phyloP scores from a whole-genome alignment of 345 rosid species.

The Kandelia obovata region DNA sequence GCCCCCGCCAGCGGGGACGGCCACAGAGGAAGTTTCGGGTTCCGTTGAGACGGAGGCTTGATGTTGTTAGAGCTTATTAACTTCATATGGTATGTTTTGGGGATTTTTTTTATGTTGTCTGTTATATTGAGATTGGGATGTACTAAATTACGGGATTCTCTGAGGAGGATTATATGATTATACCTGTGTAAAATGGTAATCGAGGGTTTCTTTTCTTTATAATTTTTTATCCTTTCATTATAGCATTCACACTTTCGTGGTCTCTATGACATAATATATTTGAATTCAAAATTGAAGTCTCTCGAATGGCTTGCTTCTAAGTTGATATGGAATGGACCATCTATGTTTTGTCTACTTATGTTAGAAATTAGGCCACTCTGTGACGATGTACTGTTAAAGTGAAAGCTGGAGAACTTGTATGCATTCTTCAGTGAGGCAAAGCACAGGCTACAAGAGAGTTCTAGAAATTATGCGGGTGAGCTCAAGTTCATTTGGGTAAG shows the following conservation, averaged over 20 bases:
- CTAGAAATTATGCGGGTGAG: too few species aligned
- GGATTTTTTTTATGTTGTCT: slow-evolving; percentile 17
- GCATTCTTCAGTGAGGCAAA: too few species aligned
- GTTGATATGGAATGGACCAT: too few species aligned
- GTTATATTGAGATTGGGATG: slow-evolving; percentile 31
- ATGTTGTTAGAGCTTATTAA: slow-evolving; percentile 30
- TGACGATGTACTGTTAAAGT: too few species aligned
- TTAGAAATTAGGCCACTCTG: too few species aligned
- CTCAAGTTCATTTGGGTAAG: too few species aligned
- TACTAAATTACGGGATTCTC: slow-evolving; percentile 34
- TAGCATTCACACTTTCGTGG: neutral
- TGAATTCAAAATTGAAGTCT: too few species aligned
- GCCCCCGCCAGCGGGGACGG: slow-evolving; percentile 2
- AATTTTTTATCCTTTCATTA: neutral
- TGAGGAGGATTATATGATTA: slow-evolving; percentile 1
- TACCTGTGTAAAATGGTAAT: slow-evolving; percentile 2
- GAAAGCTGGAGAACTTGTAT: too few species aligned
- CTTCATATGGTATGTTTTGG: slow-evolving; percentile 32
- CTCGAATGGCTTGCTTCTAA: too few species aligned
- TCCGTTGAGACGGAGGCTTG: slow-evolving; percentile 40
- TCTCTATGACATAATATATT: too few species aligned
- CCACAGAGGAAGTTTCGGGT: slow-evolving; percentile 27
- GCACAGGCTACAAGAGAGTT: too few species aligned
- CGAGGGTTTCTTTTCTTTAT: slow-evolving; percentile 10
- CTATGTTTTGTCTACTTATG: too few species aligned